These are phyloP conservation scores for Coemansia sp. DNA, from an alignment of 192 early-diverging fungal species.

Conservation along the genomic window DNA sequence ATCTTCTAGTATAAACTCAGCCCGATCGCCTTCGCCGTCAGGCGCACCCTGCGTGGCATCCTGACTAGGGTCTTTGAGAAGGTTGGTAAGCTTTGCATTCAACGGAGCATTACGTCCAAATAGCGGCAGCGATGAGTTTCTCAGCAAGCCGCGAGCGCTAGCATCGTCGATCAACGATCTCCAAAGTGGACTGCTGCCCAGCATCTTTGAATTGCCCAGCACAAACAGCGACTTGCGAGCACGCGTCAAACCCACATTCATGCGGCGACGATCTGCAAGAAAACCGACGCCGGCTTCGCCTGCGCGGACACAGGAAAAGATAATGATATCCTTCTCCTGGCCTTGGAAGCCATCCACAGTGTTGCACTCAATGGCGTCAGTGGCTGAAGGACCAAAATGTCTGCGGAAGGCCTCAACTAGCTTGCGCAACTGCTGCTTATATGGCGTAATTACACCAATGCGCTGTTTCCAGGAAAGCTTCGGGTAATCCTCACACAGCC, in stretches of 20 bases:
- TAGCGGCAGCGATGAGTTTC: constrained; percentile 23
- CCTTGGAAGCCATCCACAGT: constrained; percentile 98
- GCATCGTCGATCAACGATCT: constrained; percentile 70
- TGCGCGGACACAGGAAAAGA: constrained; percentile 92
- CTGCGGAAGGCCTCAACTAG: constrained; percentile 65
- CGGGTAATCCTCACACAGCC: constrained; percentile 60
- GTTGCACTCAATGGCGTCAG: constrained; percentile 84
- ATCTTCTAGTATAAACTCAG: constrained; percentile 33
- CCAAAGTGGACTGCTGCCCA: constrained; percentile 70
- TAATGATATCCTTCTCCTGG: constrained; percentile 95
- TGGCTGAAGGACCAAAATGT: constrained; percentile 62
- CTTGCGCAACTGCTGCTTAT: constrained; percentile 79
- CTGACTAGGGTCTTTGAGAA: constrained; percentile 8
- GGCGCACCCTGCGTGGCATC: background rate
- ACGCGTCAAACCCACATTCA: constrained; percentile 91
- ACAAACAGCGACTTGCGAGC: constrained; percentile 83
- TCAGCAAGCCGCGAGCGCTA: constrained; percentile 15
- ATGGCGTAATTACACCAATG: constrained; percentile 91
- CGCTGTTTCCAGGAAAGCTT: constrained; percentile 62
- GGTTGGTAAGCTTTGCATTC: constrained; percentile 1
- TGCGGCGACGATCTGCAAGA: constrained; percentile 75
- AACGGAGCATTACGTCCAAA: constrained; percentile 14
- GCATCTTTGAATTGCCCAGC: constrained; percentile 66
- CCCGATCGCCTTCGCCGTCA: constrained; percentile 46
- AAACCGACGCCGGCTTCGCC: constrained; percentile 72